phyloP scores from a whole-genome alignment of 1,284 basidiomycete genomes.

The Puccinia novopanici region DNA sequence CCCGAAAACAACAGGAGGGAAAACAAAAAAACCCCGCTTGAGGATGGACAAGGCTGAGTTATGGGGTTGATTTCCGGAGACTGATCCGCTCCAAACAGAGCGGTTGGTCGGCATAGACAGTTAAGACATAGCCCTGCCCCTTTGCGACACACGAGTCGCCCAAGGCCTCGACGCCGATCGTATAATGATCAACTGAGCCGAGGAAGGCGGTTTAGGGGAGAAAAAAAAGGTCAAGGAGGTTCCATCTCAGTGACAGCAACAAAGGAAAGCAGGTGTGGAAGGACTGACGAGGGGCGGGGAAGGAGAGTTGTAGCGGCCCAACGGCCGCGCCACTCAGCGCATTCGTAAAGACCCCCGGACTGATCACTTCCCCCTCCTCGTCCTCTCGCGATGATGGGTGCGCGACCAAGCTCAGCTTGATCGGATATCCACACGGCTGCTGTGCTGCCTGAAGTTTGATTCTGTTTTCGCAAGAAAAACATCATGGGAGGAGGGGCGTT shows the following conservation, averaged over 20 bases:
- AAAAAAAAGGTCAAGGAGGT: background rate
- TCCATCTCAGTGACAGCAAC: background rate
- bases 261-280: background rate
- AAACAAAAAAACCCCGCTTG: background rate
- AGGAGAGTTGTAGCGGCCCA: constrained; percentile 37
- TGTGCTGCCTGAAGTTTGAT: constrained; percentile 33
- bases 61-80: background rate
- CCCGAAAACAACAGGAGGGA: background rate
- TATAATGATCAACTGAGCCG: constrained; percentile 6
- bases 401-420: constrained; percentile 30
- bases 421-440: constrained; percentile 35
- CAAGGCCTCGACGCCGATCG: constrained; percentile 19
- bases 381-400: background rate
- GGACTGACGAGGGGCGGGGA: constrained; percentile 9
- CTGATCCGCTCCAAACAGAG: constrained; percentile 6
- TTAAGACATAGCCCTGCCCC: constrained; percentile 34
- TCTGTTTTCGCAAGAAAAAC: background rate
- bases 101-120: constrained; percentile 41
- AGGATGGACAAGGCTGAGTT: too few species aligned
- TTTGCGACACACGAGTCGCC: background rate
- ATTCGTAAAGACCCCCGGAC: constrained; percentile 33
- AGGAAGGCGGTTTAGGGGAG: background rate
- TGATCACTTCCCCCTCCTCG: constrained; percentile 13
- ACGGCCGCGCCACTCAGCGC: constrained; percentile 30
- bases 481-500: background rate